Evolutionary conservation across 352 stramenopile species (phyloP).

Genomic region (Globisporangium paroecandrum): DNA sequence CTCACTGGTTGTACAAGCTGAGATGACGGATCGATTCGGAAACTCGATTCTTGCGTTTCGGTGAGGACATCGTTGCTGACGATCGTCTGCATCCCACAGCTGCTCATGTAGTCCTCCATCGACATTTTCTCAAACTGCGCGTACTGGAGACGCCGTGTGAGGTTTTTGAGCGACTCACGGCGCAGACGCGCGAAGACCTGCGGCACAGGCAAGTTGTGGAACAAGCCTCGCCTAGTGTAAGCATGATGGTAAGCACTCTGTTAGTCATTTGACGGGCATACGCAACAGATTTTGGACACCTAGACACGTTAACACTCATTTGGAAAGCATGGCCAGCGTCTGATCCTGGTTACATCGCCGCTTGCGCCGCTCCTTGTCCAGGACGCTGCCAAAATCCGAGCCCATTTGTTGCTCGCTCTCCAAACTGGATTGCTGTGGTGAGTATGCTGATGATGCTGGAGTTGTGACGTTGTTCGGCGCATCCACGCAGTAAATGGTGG

Average conservation of each 20-base stretch:
- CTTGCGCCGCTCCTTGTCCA: constrained; percentile 37
- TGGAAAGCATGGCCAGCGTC: constrained; percentile 21
- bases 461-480: background rate
- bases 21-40: background rate
- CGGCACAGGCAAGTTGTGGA: constrained; percentile 36
- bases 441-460: background rate
- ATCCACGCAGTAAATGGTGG: constrained; percentile 54
- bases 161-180: constrained; percentile 49
- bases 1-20: background rate
- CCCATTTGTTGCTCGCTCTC: background rate
- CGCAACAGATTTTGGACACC: background rate
- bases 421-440: background rate
- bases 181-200: constrained; percentile 56
- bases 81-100: constrained; percentile 28
- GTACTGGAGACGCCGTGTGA: constrained; percentile 35
- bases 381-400: constrained; percentile 31
- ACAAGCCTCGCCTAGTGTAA: constrained; percentile 19
- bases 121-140: constrained; percentile 46
- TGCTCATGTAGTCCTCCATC: constrained; percentile 62
- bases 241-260: background rate
- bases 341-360: constrained; percentile 22
- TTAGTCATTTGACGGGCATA: background rate
- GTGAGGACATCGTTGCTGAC: background rate
- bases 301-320: background rate
- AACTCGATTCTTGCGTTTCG: background rate